Base-by-base conservation (phyloP, 768 basidiomycete genomes). In the Russula sp. region DNA sequence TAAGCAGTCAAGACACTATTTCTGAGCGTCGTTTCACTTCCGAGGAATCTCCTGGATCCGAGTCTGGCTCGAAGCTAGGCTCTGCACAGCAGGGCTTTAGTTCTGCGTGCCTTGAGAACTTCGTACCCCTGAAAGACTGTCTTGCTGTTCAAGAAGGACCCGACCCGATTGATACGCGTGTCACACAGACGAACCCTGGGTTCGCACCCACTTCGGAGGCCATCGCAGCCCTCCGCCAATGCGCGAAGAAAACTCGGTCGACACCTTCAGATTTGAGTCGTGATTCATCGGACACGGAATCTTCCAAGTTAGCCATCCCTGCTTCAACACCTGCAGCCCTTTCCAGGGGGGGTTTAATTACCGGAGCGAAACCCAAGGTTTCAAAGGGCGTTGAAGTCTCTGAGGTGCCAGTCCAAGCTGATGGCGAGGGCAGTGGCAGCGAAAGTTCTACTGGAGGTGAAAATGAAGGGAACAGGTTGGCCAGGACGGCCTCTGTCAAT, bases 381-480 rank as follows among this genome's bases (percentile, higher is more conserved):
- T 50, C 60, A 4, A 41, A 47, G 14, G 64, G 60, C 20, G 32
- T 49, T 5, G 55, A 45, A 7, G 63, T 67, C 16, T 59, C 66
- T 3, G 66, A 61, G 36, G 66, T 62, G 29, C 46, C 39, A 8
- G 48, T 67, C 20, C 49, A 62, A 49, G 51, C 42, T 32, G 39
- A 53, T 42, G 46, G 65, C 42, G 66, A 67, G 48, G 66, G 60
- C 29, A 62, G 60, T 46, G 65, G 66, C 39, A 55, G 56, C 29
- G 64, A 67, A 22, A 60, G 60, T 50, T 61, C 57, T 38, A 59
- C 54, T 22, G 60, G 57, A 1, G 46, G 51, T 13, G 58, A 57
- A 20, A 41, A n/a, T 13, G 59, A 58, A 38, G 34, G 47, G 53
- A n/a, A 25, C 11, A 14, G 7, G 11, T 39, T n/a, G 46, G 18